Evolutionary conservation across 2,329 filamentous ascomycete genomes (phyloP), one percentile per base, ranked within the genome.

Genomic region (Aspergillus quadrilineatus): DNA sequence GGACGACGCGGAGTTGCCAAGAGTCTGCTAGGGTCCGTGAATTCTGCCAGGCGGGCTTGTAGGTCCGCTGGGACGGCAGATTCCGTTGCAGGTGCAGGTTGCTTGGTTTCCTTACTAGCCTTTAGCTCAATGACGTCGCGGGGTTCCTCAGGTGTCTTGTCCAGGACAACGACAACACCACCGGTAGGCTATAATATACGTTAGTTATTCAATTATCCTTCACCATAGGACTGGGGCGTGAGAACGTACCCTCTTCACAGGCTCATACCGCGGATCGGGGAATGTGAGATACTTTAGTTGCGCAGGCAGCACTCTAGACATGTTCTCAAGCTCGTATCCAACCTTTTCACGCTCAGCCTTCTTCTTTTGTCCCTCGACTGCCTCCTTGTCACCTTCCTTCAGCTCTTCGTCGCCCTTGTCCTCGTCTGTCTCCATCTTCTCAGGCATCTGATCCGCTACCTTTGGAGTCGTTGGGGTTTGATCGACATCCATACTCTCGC

Each of bases 271-370:
- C 45, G 90, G 89, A 61, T 90, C 85, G 48, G 90, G 86, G 81
- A 99, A 96, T 74, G 86, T 96, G 69, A 99, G 90, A 74, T 93
- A 97, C 80, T 96, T 96, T 69, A 97, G 84, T 78, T 99, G 94
- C 46, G 86, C 85, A 1, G 92, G 94, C 47, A 99, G 84, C 36
- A 99, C 92, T 66, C 94, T 85, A 53, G 89, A 95, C 91, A 99
- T 95, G 80, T 99, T 99, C 71, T 94, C 90, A 60, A 99, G 84
- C 62, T 97, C 92, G 72, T 94, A 97, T 65, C 94, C 94, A 57
- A 96, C 84, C 84, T 96, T 97, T 79, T 99, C 94, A 80, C 94
- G 95, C 76, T 97, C 92, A 0, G 81, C 79, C 81, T 94, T 95
- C 83, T 95, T 96, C 84, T 93, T 96, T 37, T 81, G 77, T 12